Evolutionary conservation across 208 protist species (phyloP), one percentile per base, ranked within the genome.

Genomic region (Leishmania tarentolae): DNA sequence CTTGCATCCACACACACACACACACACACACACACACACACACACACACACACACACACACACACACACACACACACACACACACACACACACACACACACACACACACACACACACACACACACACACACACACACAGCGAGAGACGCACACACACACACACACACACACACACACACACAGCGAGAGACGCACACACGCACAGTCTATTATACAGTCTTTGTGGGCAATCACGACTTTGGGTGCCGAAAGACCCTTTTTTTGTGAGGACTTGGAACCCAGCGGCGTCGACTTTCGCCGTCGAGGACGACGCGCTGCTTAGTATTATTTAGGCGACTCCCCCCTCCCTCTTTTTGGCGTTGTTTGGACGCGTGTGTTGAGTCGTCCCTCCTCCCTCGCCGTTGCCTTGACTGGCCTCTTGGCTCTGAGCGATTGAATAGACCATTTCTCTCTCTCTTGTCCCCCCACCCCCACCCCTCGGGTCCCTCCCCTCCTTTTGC

Each of bases 11-110:
- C 7, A 35, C 31, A 4, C 11, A 72, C 28, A 7, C 5, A 72
- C 66, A 6, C 6, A 72, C 68, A n/a, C 2, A 50, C 40, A 47
- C 37, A 47, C 40, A 50, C 37, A 72, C 8, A 24, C 65, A 70
- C 65, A 70, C 65, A 70, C 69, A 73, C 69, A 9, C 69, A 73
- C 69, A 31, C 69, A 73, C 35, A 46, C 44, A 73, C 8, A 73
- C 6, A n/a, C n/a, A n/a, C n/a, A n/a, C n/a, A n/a, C n/a, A n/a
- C n/a, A n/a, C n/a, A n/a, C n/a, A n/a, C n/a, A n/a, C n/a, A n/a
- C n/a, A 35, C 11, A 66, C 28, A 0, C 7, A 35, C 31, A 4
- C 11, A 72, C 28, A 7, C 5, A 72, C 66, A 6, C 6, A 72
- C 68, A n/a, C 2, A 50, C 40, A 47, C 37, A 47, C 40, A 50